Conservation (phyloP, 805 yeast species). For the Cyberlindnera subsufficiens region DNA sequence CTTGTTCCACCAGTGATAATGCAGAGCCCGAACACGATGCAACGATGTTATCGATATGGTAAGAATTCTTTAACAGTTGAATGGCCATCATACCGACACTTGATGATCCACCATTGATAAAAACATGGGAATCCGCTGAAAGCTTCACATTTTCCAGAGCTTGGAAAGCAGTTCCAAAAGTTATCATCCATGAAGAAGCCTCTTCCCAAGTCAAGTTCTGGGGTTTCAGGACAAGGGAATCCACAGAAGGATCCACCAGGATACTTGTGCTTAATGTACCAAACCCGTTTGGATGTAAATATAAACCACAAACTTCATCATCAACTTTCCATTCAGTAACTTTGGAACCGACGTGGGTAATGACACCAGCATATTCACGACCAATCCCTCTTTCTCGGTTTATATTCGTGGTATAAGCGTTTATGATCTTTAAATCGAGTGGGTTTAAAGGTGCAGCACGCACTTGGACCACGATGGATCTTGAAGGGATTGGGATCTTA, state of each 20-base stretch:
- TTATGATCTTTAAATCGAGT: slow-evolving; percentile 54
- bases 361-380: slow-evolving; percentile 60
- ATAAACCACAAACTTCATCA: slow-evolving; percentile 60
- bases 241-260: slow-evolving; percentile 45
- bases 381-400: slow-evolving; percentile 62
- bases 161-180: slow-evolving; percentile 57
- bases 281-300: slow-evolving; percentile 43
- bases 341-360: slow-evolving; percentile 46
- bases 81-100: slow-evolving; percentile 61
- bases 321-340: slow-evolving; percentile 41
- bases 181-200: slow-evolving; percentile 62
- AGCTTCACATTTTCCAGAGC: slow-evolving; percentile 31
- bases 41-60: slow-evolving; percentile 45
- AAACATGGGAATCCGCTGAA: slow-evolving; percentile 40
- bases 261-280: slow-evolving; percentile 59
- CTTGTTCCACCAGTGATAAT: slow-evolving; percentile 30
- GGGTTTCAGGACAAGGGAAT: slow-evolving; percentile 44
- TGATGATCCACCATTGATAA: slow-evolving; percentile 74
- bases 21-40: slow-evolving; percentile 55
- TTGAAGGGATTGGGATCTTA: slow-evolving; percentile 39
- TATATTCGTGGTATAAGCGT: slow-evolving; percentile 45
- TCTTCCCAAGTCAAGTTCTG: slow-evolving; percentile 38
- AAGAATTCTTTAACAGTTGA: slow-evolving; percentile 50
- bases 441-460: slow-evolving; percentile 59
- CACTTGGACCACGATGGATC: slow-evolving; percentile 50